Percentiles rank a stretch among this genome's conserved stretches.
phyloP scores from a whole-genome alignment of 768 basidiomycete genomes.

The Podaxis pistillaris region DNA sequence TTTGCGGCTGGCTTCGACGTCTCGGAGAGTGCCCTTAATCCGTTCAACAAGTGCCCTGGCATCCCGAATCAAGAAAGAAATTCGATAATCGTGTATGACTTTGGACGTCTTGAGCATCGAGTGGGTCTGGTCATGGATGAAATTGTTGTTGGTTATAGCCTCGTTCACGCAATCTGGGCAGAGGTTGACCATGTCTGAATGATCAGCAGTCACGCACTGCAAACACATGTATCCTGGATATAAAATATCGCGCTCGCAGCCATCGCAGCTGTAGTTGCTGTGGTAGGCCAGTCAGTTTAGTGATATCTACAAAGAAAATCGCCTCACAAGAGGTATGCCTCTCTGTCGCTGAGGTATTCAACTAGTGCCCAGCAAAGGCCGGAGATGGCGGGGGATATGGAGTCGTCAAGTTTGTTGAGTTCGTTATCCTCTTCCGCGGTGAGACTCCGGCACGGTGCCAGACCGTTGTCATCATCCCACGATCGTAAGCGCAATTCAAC shows the following conservation, averaged over 20 bases:
- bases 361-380: conserved; percentile 33
- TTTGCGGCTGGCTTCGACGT: conserved; percentile 19
- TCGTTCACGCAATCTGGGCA: conserved; percentile 31
- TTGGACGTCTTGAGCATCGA: conserved; percentile 30
- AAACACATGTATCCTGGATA: conserved; percentile 31
- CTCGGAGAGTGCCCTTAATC: conserved; percentile 26
- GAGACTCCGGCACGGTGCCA: not conserved
- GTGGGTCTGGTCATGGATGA: conserved; percentile 32
- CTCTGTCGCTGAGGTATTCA: conserved; percentile 31
- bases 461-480: not conserved
- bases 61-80: conserved; percentile 25
- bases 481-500: not conserved
- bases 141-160: conserved; percentile 25
- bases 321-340: conserved; percentile 35
- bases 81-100: conserved; percentile 31
- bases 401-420: not conserved
- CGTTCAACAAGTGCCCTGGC: conserved; percentile 24
- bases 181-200: conserved; percentile 32
- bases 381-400: conserved; percentile 27
- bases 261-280: conserved; percentile 32
- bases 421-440: not conserved
- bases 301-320: not conserved
- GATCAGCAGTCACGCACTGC: conserved; percentile 32
- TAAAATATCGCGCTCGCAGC: conserved; percentile 30
- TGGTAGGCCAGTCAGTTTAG: not conserved